These are phyloP conservation scores for Scheffersomyces quercinus DNA, from an alignment of 1,139 yeast species.

Conservation along the genomic window DNA sequence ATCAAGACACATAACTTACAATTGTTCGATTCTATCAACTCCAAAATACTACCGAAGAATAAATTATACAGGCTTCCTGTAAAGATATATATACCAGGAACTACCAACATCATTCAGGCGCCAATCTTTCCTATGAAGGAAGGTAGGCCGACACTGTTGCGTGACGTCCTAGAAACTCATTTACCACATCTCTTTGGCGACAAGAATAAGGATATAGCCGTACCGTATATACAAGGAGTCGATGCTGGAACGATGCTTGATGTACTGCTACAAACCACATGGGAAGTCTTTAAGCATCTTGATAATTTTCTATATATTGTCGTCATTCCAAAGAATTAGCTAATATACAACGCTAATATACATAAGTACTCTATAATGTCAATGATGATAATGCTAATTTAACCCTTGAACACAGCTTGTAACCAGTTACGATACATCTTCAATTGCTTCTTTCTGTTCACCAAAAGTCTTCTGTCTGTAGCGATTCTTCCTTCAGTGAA, in stretches of 20 bases:
- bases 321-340: constrained; percentile 20
- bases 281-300: constrained; percentile 54
- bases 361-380: too few relatives aligned
- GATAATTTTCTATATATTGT: constrained; percentile 79
- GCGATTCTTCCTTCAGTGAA: constrained; percentile 77
- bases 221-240: constrained; percentile 67
- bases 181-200: background rate
- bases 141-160: constrained; percentile 31
- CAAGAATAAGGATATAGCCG: constrained; percentile 19
- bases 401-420: constrained; percentile 76
- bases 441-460: constrained; percentile 85
- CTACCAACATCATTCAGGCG: constrained; percentile 46
- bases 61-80: constrained; percentile 54
- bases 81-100: constrained; percentile 54
- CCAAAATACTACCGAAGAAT: constrained; percentile 36
- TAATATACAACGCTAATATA: background rate
- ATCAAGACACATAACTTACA: constrained; percentile 37
- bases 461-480: constrained; percentile 86
- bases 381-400: constrained; percentile 4
- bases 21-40: constrained; percentile 20
- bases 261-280: constrained; percentile 52
- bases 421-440: constrained; percentile 98
- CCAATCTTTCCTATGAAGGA: constrained; percentile 35
- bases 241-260: constrained; percentile 39
- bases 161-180: constrained; percentile 32